phyloP scores from a whole-genome alignment of 2,329 filamentous ascomycete genomes.

The Hypoxylon sp. region DNA sequence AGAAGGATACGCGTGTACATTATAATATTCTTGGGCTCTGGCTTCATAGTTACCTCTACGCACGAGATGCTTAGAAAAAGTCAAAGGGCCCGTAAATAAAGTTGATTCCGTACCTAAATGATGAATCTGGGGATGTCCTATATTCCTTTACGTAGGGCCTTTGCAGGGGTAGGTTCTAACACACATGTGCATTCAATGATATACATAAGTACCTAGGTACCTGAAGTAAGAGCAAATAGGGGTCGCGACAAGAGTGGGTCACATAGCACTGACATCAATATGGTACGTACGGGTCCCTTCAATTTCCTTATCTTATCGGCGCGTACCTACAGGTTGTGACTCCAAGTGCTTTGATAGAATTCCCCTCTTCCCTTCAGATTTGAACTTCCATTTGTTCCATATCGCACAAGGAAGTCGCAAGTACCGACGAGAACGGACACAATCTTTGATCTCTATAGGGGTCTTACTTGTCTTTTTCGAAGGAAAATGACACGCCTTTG shows the following conservation, averaged over 20 bases:
- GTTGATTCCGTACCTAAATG: not conserved
- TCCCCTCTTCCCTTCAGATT: conserved; percentile 38
- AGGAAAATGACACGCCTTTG: conserved; percentile 53
- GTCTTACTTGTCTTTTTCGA: conserved; percentile 30
- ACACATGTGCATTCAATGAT: too few species aligned
- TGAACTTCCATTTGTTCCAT: conserved; percentile 39
- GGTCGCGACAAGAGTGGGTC: too few species aligned
- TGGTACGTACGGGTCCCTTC: not conserved
- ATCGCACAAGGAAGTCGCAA: conserved; percentile 40
- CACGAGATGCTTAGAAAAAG: not conserved
- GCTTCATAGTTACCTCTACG: conserved; percentile 2
- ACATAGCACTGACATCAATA: too few species aligned
- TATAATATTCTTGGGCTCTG: conserved; percentile 19
- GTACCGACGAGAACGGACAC: conserved; percentile 50
- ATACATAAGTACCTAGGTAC: too few species aligned
- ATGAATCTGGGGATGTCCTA: not conserved
- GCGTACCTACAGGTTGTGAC: not conserved
- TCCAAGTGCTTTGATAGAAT: conserved; percentile 17
- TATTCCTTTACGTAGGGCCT: not conserved
- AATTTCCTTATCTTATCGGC: conserved; percentile 1
- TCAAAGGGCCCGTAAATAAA: not conserved
- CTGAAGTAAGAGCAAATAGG: too few species aligned
- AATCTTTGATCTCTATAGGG: conserved; percentile 45
- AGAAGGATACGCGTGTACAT: conserved; percentile 26
- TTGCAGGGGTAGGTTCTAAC: too few species aligned